Evolutionary conservation across 2,329 filamentous ascomycete genomes (phyloP).

Genomic region (Aciculosporium take): DNA sequence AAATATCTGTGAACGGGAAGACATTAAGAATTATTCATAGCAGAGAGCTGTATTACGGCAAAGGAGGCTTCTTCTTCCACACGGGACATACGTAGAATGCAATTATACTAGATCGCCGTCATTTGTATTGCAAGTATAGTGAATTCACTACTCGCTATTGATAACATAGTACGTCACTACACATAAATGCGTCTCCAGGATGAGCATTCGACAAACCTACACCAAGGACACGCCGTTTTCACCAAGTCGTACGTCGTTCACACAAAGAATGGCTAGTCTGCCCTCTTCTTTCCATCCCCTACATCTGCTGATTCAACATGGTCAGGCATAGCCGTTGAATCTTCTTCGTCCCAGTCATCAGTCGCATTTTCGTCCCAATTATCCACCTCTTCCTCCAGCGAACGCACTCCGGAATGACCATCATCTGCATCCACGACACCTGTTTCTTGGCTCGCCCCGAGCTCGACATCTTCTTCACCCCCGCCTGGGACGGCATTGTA

Average conservation of each 20-base stretch:
- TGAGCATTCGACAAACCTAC: background rate
- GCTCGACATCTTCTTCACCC: constrained; percentile 56
- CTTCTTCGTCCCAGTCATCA: constrained; percentile 43
- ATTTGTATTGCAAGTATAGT: background rate
- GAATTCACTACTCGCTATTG: background rate
- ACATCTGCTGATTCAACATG: constrained; percentile 13
- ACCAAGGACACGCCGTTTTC: background rate
- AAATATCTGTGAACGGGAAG: too few relatives aligned
- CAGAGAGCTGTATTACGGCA: too few relatives aligned
- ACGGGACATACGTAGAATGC: too few relatives aligned
- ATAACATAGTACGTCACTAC: background rate
- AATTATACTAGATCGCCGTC: background rate
- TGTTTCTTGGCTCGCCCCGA: constrained; percentile 58
- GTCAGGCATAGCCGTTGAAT: constrained; percentile 10
- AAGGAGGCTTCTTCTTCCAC: too few relatives aligned
- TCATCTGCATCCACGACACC: constrained; percentile 34
- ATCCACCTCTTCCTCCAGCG: constrained; percentile 70
- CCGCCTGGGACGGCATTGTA: constrained; percentile 57
- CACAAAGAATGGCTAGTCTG: constrained; percentile 12
- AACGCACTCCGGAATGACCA: constrained; percentile 16
- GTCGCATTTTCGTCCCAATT: constrained; percentile 81
- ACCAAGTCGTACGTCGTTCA: background rate
- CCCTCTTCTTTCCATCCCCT: constrained; percentile 20
- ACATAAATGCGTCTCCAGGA: background rate
- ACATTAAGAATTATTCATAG: too few relatives aligned